Evolutionary conservation across 2,329 filamentous ascomycete genomes (phyloP), one percentile per base, ranked within the genome.

Genomic region (Drechslerella dactyloides): DNA sequence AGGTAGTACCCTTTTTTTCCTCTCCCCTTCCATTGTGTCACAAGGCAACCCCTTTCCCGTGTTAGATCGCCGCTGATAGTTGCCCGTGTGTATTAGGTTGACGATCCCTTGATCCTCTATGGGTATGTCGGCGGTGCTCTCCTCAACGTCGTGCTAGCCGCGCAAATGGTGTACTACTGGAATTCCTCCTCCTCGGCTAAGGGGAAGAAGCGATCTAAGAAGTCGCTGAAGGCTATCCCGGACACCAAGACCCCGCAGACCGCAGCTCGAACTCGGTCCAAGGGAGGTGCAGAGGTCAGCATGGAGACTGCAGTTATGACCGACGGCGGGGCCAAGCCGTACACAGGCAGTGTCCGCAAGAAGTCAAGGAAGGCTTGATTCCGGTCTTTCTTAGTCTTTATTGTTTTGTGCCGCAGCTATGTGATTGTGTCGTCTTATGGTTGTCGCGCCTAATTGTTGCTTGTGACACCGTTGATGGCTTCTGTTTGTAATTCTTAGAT

Each of bases 121-220:
- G 90, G 93, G 56, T 97, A 96, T 83, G 82, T 97, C 62, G 91
- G 92, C 6, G 94, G 92, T 27, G 97, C 97, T 79, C 82, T 84
- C n/a, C 86, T 99, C 76, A 99, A 99, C 81, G 84, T 88, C 66
- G 85, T 99, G 64, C 84, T 99, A 66, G 93, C 93, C 13, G 81
- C 85, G 42, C 94, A 99, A 83, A 94, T 99, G 89, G 79, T 96
- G 27, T 96, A 93, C 82, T 97, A 97, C 84, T 99, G 94, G 94
- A 96, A 97, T 78, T 68, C 73, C 17, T 74, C 52, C 50, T 63
- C 74, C 76, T 77, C 73, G 35, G 68, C 57, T 6, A 74, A 73
- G 61, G 24, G 59, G 37, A 70, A 74, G 35, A 74, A 76, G 74
- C 55, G 72, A 13, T 74, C 74, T 11, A 77, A 79, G 53, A 77